Evolutionary conservation across 257 asterid species (phyloP).

Genomic region (Nyctanthes arbortristis): DNA sequence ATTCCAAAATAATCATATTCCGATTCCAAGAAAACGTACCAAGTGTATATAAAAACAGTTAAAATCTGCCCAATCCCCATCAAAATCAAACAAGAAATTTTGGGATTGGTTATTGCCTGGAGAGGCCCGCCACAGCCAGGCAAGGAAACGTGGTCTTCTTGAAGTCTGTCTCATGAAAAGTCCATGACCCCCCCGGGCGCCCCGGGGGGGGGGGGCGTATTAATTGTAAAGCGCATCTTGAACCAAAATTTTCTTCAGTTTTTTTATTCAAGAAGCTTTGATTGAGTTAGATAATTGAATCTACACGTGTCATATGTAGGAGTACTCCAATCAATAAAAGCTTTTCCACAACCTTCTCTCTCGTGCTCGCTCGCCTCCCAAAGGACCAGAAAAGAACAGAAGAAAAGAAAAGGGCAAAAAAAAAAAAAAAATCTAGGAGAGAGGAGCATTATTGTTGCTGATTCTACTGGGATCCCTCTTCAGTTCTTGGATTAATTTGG

Average conservation of each 20-base stretch:
- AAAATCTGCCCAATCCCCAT: neutral
- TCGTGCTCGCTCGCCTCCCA: constrained; percentile 28
- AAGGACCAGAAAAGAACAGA: constrained; percentile 6
- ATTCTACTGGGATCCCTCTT: constrained; percentile 27
- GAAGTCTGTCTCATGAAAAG: constrained; percentile 45
- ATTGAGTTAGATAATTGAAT: constrained; percentile 79
- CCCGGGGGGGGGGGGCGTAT: too few species aligned
- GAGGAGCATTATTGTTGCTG: too few species aligned
- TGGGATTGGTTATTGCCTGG: constrained; percentile 10
- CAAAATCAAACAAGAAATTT: neutral
- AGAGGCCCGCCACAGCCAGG: constrained; percentile 30
- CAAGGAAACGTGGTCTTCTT: constrained; percentile 64
- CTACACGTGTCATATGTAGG: constrained; percentile 72
- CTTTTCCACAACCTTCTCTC: constrained; percentile 36
- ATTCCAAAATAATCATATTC: constrained; percentile 1
- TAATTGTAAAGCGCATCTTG: constrained; percentile 20
- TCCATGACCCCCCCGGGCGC: constrained; percentile 30
- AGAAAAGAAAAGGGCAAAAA: constrained; percentile 17
- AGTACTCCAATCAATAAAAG: constrained; percentile 35
- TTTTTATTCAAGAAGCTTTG: constrained; percentile 43
- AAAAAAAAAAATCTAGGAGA: too few species aligned
- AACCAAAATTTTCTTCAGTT: constrained; percentile 15
- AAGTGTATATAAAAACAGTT: neutral
- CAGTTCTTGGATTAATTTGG: constrained; percentile 39
- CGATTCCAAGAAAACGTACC: neutral